A percentile compares a stretch with the other conserved stretches of the same genome.
phyloP scores from a whole-genome alignment of 768 basidiomycete species.

The Lactarius quietus region DNA sequence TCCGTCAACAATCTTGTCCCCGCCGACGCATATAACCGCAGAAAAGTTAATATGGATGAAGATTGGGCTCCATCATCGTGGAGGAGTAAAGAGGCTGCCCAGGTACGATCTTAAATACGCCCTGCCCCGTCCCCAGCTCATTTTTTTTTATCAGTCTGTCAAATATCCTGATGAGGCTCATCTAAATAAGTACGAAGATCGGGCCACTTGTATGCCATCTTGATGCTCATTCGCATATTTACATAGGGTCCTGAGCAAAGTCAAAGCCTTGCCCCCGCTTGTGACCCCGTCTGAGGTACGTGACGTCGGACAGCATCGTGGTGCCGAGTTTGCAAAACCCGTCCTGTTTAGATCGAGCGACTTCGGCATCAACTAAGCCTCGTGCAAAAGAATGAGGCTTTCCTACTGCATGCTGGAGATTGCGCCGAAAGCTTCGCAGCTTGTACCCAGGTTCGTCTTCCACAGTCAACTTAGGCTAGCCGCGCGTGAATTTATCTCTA shows the following conservation, averaged over 20 bases:
- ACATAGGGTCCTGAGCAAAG: constrained; percentile 70
- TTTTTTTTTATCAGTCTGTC: constrained; percentile 32
- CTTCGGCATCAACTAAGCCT: constrained; percentile 73
- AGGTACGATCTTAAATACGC: constrained; percentile 42
- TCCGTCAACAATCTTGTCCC: neutral
- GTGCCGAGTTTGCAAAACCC: constrained; percentile 6
- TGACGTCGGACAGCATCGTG: neutral
- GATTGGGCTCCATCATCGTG: constrained; percentile 80
- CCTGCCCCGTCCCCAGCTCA: neutral
- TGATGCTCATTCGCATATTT: neutral
- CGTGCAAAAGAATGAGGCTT: constrained; percentile 85
- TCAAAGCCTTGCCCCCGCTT: constrained; percentile 77
- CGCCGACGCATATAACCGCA: neutral
- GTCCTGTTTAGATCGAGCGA: constrained; percentile 61
- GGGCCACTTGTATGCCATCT: neutral
- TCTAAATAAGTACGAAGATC: constrained; percentile 27
- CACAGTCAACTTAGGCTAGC: neutral
- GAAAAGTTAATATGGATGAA: neutral
- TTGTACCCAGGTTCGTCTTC: constrained; percentile 66
- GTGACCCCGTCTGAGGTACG: constrained; percentile 90
- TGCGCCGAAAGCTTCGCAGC: constrained; percentile 96
- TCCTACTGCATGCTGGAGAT: constrained; percentile 95
- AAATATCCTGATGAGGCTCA: constrained; percentile 39
- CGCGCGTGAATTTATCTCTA: neutral
- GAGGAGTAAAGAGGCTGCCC: constrained; percentile 71